Conservation (phyloP, 1,139 yeast species). For the Pichia sp. region DNA sequence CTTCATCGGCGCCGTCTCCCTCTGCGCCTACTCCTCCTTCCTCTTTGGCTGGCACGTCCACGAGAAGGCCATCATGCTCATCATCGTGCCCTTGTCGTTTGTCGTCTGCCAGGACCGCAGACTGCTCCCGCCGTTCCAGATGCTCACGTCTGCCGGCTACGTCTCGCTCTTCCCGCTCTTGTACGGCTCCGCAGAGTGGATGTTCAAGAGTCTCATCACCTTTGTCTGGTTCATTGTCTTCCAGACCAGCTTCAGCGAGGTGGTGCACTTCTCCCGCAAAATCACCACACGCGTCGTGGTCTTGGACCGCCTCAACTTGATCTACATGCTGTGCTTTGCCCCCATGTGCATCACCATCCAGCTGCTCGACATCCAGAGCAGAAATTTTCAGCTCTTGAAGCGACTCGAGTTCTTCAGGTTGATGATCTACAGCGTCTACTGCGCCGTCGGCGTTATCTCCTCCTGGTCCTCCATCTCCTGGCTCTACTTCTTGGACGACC, state of each 20-base stretch:
- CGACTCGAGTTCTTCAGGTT: slow-evolving; percentile 69
- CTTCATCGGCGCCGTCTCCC: slow-evolving; percentile 77
- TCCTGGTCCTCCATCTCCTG: slow-evolving; percentile 89
- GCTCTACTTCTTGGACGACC: slow-evolving; percentile 78
- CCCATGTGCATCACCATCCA: slow-evolving; percentile 61
- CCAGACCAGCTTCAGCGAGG: slow-evolving; percentile 65
- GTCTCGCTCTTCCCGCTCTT: slow-evolving; percentile 85
- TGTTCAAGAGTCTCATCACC: slow-evolving; percentile 73
- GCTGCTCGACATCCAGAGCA: slow-evolving; percentile 53
- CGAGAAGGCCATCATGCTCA: slow-evolving; percentile 87
- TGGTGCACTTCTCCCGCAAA: slow-evolving; percentile 52
- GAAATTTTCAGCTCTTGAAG: slow-evolving; percentile 45
- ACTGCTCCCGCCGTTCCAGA: slow-evolving; percentile 60
- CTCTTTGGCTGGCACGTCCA: slow-evolving; percentile 99
- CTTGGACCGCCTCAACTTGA: slow-evolving; percentile 64
- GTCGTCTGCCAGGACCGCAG: slow-evolving; percentile 69
- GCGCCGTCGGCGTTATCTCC: slow-evolving; percentile 77
- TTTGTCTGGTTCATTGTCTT: slow-evolving; percentile 82
- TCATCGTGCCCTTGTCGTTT: slow-evolving; percentile 86
- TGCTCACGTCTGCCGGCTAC: slow-evolving; percentile 75
- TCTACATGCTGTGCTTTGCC: slow-evolving; percentile 64
- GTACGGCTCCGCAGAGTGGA: slow-evolving; percentile 75
- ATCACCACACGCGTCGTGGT: slow-evolving; percentile 43
- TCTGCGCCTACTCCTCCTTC: slow-evolving; percentile 89
- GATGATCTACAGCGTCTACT: slow-evolving; percentile 80